phyloP scores from a whole-genome alignment of 768 basidiomycete species.

The Amyloporia xantha region DNA sequence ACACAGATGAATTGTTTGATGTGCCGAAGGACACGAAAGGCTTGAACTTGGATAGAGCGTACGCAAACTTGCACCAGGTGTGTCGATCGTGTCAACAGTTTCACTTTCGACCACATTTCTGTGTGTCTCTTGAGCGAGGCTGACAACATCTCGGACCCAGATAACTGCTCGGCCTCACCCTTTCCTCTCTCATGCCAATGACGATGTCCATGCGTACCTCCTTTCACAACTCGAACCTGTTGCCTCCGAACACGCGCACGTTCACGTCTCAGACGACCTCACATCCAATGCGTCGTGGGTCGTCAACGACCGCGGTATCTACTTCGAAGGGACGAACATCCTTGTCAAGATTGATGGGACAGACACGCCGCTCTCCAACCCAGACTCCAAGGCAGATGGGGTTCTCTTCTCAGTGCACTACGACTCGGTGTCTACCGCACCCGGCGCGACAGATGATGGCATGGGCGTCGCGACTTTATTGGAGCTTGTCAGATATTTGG shows the following conservation, averaged over 20 bases:
- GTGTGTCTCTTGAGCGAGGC: neutral
- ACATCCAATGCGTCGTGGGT: conserved; percentile 42
- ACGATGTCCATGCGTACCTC: conserved; percentile 55
- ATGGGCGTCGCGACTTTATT: conserved; percentile 65
- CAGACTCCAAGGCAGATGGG: conserved; percentile 25
- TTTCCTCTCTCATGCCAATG: conserved; percentile 74
- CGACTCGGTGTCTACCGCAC: conserved; percentile 71
- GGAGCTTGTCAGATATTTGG: conserved; percentile 47
- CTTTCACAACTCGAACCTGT: conserved; percentile 45
- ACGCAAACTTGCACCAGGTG: conserved; percentile 51
- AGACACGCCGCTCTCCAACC: conserved; percentile 22
- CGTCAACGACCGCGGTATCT: conserved; percentile 22
- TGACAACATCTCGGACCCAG: conserved; percentile 22
- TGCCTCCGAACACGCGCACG: conserved; percentile 35
- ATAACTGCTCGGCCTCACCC: conserved; percentile 70
- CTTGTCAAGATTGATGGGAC: conserved; percentile 58
- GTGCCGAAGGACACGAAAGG: conserved; percentile 35
- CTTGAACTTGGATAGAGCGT: conserved; percentile 48
- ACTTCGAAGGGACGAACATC: conserved; percentile 66
- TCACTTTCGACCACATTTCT: neutral
- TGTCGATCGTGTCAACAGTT: conserved; percentile 6
- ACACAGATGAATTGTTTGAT: conserved; percentile 41
- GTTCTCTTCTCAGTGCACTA: conserved; percentile 79
- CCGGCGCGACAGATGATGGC: conserved; percentile 74
- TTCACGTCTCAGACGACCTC: conserved; percentile 47